Percentiles rank a stretch among this genome's conserved stretches.
These are phyloP conservation scores for Scedosporium aurantiacum DNA, from an alignment of 2,329 filamentous ascomycete genomes.

Conservation along the genomic window DNA sequence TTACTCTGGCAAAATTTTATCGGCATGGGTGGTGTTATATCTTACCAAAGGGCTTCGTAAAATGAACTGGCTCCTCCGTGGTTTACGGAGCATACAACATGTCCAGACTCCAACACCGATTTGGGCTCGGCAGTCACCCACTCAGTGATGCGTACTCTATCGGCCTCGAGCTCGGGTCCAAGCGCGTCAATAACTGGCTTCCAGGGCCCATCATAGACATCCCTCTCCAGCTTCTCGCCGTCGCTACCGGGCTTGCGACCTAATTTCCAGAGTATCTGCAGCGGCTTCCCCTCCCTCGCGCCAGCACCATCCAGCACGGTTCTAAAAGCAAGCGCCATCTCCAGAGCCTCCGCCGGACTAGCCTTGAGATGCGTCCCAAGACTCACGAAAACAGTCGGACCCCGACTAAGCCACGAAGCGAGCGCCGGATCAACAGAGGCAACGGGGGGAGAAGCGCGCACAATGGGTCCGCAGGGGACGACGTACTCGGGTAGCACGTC, in stretches of 20 bases:
- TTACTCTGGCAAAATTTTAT: no score
- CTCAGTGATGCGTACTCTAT: background rate
- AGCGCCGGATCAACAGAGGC: conserved; percentile 20
- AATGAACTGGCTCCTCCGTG: conserved; percentile 37
- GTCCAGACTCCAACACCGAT: conserved; percentile 23
- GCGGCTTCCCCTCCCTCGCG: background rate
- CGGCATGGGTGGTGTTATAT: conserved; percentile 2
- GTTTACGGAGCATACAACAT: conserved; percentile 28
- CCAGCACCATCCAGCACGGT: background rate
- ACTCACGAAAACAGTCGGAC: conserved; percentile 36
- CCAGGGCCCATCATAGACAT: background rate
- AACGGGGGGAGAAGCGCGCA: background rate
- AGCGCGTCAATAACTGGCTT: background rate
- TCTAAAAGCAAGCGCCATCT: conserved; percentile 19
- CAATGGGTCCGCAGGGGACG: conserved; percentile 14
- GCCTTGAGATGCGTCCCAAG: conserved; percentile 29
- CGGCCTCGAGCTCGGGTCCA: background rate
- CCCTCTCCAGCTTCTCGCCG: background rate
- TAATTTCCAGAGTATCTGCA: background rate
- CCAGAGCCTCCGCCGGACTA: conserved; percentile 21
- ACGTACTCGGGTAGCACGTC: conserved; percentile 27
- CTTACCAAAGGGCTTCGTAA: conserved; percentile 25
- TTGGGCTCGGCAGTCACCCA: background rate
- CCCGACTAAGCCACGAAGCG: conserved; percentile 26
- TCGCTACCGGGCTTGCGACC: background rate